Percentiles rank a stretch among this genome's conserved stretches.
phyloP scores from a whole-genome alignment of 2,329 filamentous ascomycete genomes.

The Sordariomycetes sp. region DNA sequence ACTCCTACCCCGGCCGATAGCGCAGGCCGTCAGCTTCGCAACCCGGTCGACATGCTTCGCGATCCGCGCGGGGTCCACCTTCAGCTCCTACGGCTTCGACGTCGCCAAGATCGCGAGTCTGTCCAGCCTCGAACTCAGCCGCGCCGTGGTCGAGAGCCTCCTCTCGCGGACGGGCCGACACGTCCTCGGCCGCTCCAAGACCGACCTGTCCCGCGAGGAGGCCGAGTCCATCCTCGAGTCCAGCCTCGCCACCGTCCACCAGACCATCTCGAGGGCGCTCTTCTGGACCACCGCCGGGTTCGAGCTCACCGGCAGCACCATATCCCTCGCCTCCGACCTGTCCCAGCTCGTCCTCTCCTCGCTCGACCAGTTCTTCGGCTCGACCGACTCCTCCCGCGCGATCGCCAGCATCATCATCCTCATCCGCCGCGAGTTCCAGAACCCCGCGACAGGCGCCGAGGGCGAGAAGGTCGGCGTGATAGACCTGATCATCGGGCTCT shows the following conservation, averaged over 20 bases:
- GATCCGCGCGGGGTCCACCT: slow-evolving; percentile 39
- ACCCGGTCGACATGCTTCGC: slow-evolving; percentile 49
- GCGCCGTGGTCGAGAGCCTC: slow-evolving; percentile 42
- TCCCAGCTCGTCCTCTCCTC: slow-evolving; percentile 47
- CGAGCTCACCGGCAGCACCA: slow-evolving; percentile 42
- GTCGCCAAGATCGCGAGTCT: slow-evolving; percentile 45
- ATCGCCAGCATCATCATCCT: slow-evolving; percentile 57
- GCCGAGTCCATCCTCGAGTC: slow-evolving; percentile 46
- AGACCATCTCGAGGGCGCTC: slow-evolving; percentile 45
- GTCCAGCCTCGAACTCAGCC: slow-evolving; percentile 45
- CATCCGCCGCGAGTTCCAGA: slow-evolving; percentile 53
- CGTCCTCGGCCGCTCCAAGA: slow-evolving; percentile 29
- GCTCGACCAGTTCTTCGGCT: slow-evolving; percentile 55
- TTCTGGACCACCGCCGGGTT: slow-evolving; percentile 54
- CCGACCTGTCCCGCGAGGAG: slow-evolving; percentile 36
- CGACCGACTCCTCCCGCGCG: slow-evolving; percentile 57
- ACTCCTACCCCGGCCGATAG: slow-evolving; percentile 46
- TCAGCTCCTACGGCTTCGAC: slow-evolving; percentile 39
- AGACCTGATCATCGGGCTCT: slow-evolving; percentile 50
- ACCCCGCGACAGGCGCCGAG: slow-evolving; percentile 46
- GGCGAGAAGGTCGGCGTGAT: slow-evolving; percentile 50
- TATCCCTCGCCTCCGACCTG: slow-evolving; percentile 42
- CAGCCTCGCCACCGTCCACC: slow-evolving; percentile 45
- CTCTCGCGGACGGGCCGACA: slow-evolving; percentile 41
- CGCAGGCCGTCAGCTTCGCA: slow-evolving; percentile 48